phyloP scores from a whole-genome alignment of 768 basidiomycete species.

The Sistotremastrum suecicum region DNA sequence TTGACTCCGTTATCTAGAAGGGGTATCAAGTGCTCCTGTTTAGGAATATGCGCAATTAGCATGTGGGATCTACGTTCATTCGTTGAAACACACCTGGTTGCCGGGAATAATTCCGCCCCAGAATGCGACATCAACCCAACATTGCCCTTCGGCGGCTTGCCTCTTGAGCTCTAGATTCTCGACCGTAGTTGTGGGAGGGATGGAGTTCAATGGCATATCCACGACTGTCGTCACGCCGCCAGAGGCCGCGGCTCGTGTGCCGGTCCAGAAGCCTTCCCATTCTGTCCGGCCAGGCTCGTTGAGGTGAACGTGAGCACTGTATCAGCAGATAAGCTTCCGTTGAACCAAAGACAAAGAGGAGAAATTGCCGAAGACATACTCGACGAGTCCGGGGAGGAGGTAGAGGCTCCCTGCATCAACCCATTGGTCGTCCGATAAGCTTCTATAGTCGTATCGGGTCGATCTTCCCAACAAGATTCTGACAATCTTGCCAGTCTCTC shows the following conservation, averaged over 20 bases:
- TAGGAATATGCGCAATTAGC: not conserved
- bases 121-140: slow-evolving; percentile 73
- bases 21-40: slow-evolving; percentile 57
- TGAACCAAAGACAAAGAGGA: slow-evolving; percentile 1
- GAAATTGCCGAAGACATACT: slow-evolving; percentile 31
- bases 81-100: slow-evolving; percentile 45
- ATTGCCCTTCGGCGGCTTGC: slow-evolving; percentile 54
- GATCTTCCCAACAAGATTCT: slow-evolving; percentile 27
- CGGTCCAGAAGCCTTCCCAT: slow-evolving; percentile 91
- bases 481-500: slow-evolving; percentile 43
- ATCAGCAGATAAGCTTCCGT: not conserved
- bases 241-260: slow-evolving; percentile 79
- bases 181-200: slow-evolving; percentile 88
- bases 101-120: slow-evolving; percentile 94
- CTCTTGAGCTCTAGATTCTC: slow-evolving; percentile 60
- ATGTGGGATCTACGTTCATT: not conserved
- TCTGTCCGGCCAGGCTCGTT: slow-evolving; percentile 88
- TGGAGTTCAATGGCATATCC: slow-evolving; percentile 97
- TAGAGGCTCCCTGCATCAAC: slow-evolving; percentile 44
- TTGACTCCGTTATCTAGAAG: slow-evolving; percentile 71
- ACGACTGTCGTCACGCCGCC: slow-evolving; percentile 94
- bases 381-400: slow-evolving; percentile 69
- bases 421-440: slow-evolving; percentile 20
- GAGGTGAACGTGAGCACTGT: slow-evolving; percentile 80
- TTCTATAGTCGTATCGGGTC: slow-evolving; percentile 16